Evolutionary conservation across 495 filamentous ascomycete species (phyloP).

Genomic region (Neurospora sp.): DNA sequence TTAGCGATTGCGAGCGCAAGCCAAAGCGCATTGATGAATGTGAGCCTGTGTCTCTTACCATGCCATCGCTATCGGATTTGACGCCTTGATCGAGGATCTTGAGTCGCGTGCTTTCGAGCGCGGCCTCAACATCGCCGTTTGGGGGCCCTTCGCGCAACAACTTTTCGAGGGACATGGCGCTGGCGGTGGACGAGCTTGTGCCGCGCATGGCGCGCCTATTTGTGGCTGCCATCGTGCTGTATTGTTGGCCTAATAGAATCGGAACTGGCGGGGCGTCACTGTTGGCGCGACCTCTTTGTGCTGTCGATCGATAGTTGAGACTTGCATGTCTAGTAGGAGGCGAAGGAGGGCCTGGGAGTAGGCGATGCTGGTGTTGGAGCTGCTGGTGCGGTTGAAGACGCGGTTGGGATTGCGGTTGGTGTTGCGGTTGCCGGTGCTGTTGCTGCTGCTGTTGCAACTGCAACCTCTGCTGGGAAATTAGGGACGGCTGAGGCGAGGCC

Average conservation of each 20-base stretch:
- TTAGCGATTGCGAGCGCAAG: slow-evolving; percentile 4
- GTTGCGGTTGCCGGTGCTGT: slow-evolving; percentile 17
- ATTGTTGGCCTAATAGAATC: slow-evolving; percentile 15
- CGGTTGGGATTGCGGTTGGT: slow-evolving; percentile 8
- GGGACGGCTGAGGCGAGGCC: slow-evolving; percentile 28
- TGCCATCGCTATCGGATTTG: slow-evolving; percentile 77
- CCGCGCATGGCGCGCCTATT: slow-evolving; percentile 43
- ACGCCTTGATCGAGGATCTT: slow-evolving; percentile 71
- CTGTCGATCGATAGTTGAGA: slow-evolving; percentile 30
- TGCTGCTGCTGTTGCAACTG: slow-evolving; percentile 21
- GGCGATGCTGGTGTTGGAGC: slow-evolving; percentile 4
- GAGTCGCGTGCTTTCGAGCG: slow-evolving; percentile 64
- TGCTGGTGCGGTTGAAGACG: slow-evolving; percentile 1
- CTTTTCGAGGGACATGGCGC: slow-evolving; percentile 55
- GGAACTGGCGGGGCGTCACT: slow-evolving; percentile 50
- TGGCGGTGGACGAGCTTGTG: slow-evolving; percentile 44
- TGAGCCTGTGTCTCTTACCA: slow-evolving; percentile 46
- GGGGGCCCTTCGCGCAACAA: slow-evolving; percentile 65
- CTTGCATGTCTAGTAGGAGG: slow-evolving; percentile 23
- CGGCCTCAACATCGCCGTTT: slow-evolving; percentile 52
- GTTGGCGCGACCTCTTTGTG: slow-evolving; percentile 59
- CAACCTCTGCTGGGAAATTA: slow-evolving; percentile 45
- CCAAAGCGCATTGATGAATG: background rate
- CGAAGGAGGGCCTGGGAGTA: slow-evolving; percentile 1
- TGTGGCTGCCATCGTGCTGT: slow-evolving; percentile 17